Evolutionary conservation across 1,284 basidiomycete species (phyloP).

Genomic region (Fomitopsis schrenkii): DNA sequence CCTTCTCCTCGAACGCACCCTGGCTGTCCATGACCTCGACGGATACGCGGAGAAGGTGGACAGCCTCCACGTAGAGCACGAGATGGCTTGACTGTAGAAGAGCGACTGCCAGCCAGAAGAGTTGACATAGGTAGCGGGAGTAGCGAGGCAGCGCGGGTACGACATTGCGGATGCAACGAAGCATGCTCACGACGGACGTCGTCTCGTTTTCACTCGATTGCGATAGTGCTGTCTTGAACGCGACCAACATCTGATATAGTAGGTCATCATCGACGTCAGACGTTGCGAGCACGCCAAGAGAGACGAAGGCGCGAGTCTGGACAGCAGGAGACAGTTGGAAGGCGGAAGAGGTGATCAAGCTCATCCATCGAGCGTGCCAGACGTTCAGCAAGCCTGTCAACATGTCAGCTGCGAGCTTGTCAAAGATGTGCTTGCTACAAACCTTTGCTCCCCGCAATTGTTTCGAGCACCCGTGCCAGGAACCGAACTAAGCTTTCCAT

Average conservation of each 20-base stretch:
- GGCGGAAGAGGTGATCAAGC: slow-evolving; percentile 85
- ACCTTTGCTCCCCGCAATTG: slow-evolving; percentile 70
- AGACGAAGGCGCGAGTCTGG: slow-evolving; percentile 86
- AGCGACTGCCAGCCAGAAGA: slow-evolving; percentile 86
- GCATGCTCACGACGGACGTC: slow-evolving; percentile 79
- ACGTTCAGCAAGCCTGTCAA: slow-evolving; percentile 77
- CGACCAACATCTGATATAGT: slow-evolving; percentile 85
- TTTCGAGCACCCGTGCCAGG: slow-evolving; percentile 61
- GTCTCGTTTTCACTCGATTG: slow-evolving; percentile 69
- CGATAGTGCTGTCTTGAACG: slow-evolving; percentile 64
- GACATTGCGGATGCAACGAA: slow-evolving; percentile 78
- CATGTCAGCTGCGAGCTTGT: background rate
- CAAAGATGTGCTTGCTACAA: slow-evolving; percentile 13
- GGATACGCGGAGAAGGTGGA: slow-evolving; percentile 60
- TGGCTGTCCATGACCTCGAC: slow-evolving; percentile 65
- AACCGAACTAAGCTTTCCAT: slow-evolving; percentile 68
- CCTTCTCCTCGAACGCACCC: slow-evolving; percentile 48
- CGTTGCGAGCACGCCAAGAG: slow-evolving; percentile 76
- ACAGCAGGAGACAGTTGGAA: slow-evolving; percentile 91
- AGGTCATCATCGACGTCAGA: slow-evolving; percentile 86
- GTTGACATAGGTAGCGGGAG: slow-evolving; percentile 69
- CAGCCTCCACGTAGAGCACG: slow-evolving; percentile 70
- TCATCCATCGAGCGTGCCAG: slow-evolving; percentile 94
- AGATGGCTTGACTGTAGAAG: slow-evolving; percentile 76
- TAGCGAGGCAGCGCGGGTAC: slow-evolving; percentile 64